These are phyloP conservation scores for Boletus huronensis DNA, from an alignment of 768 basidiomycete species.

Conservation along the genomic window DNA sequence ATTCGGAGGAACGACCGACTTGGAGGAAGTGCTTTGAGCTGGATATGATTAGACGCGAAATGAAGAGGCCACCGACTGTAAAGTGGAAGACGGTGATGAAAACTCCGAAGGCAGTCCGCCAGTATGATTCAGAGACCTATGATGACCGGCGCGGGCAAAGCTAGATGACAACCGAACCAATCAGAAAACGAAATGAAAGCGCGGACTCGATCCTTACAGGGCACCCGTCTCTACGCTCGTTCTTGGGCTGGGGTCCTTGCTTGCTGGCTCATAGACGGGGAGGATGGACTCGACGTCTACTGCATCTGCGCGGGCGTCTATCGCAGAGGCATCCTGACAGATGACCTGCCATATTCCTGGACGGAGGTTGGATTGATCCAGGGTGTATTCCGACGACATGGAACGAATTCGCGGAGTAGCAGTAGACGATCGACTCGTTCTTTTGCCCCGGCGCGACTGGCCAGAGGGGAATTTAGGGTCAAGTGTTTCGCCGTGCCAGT, in stretches of 20 bases:
- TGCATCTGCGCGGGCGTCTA: background rate
- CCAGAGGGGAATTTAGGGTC: too few species aligned
- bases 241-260: background rate
- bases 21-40: slow-evolving; percentile 7
- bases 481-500: too few species aligned
- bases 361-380: slow-evolving; percentile 15
- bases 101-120: slow-evolving; percentile 9
- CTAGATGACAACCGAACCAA: background rate
- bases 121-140: background rate
- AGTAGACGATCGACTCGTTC: too few species aligned
- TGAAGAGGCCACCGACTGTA: slow-evolving; percentile 12
- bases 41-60: background rate
- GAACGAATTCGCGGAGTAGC: background rate
- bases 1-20: slow-evolving; percentile 26
- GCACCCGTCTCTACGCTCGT: background rate
- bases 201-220: slow-evolving; percentile 2
- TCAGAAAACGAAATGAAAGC: background rate
- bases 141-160: background rate
- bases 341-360: slow-evolving; percentile 25
- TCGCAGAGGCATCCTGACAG: slow-evolving; percentile 11
- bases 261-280: slow-evolving; percentile 21
- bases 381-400: background rate
- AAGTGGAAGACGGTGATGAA: background rate
- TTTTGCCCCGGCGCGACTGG: too few species aligned
- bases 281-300: slow-evolving; percentile 16